phyloP scores from a whole-genome alignment of 2,329 filamentous ascomycete species.

The Penicillium sp. region DNA sequence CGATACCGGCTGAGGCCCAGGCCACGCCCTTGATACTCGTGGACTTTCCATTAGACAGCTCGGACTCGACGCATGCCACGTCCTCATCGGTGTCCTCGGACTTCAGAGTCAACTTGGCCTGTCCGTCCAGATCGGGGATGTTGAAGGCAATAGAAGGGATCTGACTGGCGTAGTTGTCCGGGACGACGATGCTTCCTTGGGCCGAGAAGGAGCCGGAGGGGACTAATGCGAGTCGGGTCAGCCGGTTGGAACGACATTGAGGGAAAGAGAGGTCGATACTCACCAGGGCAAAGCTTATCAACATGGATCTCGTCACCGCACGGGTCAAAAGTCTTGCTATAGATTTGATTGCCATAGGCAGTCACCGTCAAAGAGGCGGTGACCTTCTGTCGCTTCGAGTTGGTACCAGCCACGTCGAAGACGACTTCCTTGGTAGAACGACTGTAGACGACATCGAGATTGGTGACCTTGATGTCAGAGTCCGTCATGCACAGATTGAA shows the following conservation, averaged over 20 bases:
- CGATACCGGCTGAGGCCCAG: slow-evolving; percentile 79
- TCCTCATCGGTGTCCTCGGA: slow-evolving; percentile 58
- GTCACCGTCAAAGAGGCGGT: slow-evolving; percentile 71
- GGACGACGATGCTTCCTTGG: slow-evolving; percentile 68
- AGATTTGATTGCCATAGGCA: slow-evolving; percentile 81
- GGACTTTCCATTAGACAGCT: slow-evolving; percentile 84
- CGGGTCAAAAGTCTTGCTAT: slow-evolving; percentile 77
- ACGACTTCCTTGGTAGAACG: slow-evolving; percentile 67
- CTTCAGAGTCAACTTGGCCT: slow-evolving; percentile 74
- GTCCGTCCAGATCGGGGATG: slow-evolving; percentile 84
- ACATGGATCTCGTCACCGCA: slow-evolving; percentile 69
- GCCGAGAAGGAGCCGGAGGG: slow-evolving; percentile 73
- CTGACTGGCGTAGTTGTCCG: slow-evolving; percentile 65
- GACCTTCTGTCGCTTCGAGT: slow-evolving; percentile 72
- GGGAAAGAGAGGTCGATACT: slow-evolving; percentile 25
- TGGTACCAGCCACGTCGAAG: slow-evolving; percentile 82
- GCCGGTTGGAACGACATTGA: neutral
- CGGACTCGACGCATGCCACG: slow-evolving; percentile 79
- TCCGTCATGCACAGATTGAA: slow-evolving; percentile 67
- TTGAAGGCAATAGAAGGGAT: slow-evolving; percentile 88
- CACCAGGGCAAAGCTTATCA: slow-evolving; percentile 76
- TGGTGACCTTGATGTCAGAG: slow-evolving; percentile 66
- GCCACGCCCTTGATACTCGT: slow-evolving; percentile 71
- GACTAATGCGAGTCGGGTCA: slow-evolving; percentile 47
- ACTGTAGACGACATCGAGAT: slow-evolving; percentile 76